Evolutionary conservation across 192 early-diverging fungal genomes (phyloP).

Genomic region (Spizellomyces punctatus): DNA sequence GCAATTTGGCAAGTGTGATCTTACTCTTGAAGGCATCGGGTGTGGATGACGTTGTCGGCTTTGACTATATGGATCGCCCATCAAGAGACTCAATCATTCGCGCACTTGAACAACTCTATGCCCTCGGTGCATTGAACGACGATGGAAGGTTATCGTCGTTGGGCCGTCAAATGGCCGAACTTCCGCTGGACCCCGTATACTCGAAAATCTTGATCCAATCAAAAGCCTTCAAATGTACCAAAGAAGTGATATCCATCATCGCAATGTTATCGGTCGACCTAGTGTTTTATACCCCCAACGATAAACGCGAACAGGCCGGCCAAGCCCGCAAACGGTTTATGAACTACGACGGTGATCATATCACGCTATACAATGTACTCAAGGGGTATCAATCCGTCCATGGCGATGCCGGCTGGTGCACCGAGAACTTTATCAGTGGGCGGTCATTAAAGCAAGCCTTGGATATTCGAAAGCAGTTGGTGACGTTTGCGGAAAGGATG

Average conservation of each 20-base stretch:
- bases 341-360: conserved; percentile 87
- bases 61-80: conserved; percentile 96
- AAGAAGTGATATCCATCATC: conserved; percentile 87
- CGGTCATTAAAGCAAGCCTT: conserved; percentile 83
- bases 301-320: conserved; percentile 79
- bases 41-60: conserved; percentile 81
- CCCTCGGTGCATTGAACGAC: conserved; percentile 85
- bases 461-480: conserved; percentile 87
- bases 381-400: conserved; percentile 74
- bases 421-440: conserved; percentile 87
- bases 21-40: conserved; percentile 91
- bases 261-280: conserved; percentile 90
- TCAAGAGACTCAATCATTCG: conserved; percentile 71
- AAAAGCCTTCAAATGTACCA: conserved; percentile 70
- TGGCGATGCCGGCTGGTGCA: conserved; percentile 86
- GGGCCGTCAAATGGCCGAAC: conserved; percentile 76
- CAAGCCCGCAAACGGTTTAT: conserved; percentile 81
- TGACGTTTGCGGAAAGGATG: conserved; percentile 69
- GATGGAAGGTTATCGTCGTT: conserved; percentile 74
- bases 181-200: conserved; percentile 89
- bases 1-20: conserved; percentile 84
- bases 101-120: conserved; percentile 87
- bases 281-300: conserved; percentile 84
- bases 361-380: conserved; percentile 88
- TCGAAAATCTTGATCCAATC: conserved; percentile 89